These are phyloP conservation scores for Macrocybe gigantea DNA, from an alignment of 768 basidiomycete genomes.

Conservation along the genomic window DNA sequence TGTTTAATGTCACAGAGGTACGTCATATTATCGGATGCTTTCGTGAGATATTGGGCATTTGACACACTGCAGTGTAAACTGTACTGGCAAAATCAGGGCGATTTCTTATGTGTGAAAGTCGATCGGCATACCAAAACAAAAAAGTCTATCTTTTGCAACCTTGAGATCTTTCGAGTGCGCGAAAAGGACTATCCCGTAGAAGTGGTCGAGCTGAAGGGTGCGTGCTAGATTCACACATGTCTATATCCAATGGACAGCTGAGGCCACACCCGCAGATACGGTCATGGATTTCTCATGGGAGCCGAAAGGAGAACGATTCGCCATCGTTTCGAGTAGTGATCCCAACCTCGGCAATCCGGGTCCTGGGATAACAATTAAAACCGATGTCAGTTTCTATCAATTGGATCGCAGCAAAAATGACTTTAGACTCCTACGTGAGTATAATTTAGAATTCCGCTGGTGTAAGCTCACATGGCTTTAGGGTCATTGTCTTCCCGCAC, in stretches of 20 bases:
- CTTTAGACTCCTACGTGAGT: conserved; percentile 82
- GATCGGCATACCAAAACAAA: conserved; percentile 98
- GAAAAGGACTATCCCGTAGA: conserved; percentile 98
- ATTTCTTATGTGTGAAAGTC: conserved; percentile 98
- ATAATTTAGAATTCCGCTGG: conserved; percentile 1
- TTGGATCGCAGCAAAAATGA: conserved; percentile 89
- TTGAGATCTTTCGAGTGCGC: conserved; percentile 95
- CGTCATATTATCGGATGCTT: conserved; percentile 18
- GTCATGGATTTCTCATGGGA: conserved; percentile 99
- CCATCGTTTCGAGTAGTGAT: conserved; percentile 90
- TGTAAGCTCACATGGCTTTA: conserved; percentile 19
- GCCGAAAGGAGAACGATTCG: conserved; percentile 95
- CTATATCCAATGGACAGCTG: conserved; percentile 3
- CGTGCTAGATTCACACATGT: not conserved
- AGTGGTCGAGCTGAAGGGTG: conserved; percentile 95
- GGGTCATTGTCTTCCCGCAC: conserved; percentile 77
- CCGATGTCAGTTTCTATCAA: conserved; percentile 94
- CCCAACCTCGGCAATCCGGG: conserved; percentile 88
- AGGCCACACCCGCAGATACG: conserved; percentile 50
- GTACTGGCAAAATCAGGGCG: conserved; percentile 97
- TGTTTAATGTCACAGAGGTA: conserved; percentile 97
- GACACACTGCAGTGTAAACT: conserved; percentile 74
- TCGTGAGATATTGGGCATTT: conserved; percentile 3
- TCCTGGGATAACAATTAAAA: conserved; percentile 92
- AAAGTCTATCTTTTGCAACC: conserved; percentile 96